These are phyloP conservation scores for Pythium phragmitis DNA, from an alignment of 352 stramenopile species.

Conservation along the genomic window DNA sequence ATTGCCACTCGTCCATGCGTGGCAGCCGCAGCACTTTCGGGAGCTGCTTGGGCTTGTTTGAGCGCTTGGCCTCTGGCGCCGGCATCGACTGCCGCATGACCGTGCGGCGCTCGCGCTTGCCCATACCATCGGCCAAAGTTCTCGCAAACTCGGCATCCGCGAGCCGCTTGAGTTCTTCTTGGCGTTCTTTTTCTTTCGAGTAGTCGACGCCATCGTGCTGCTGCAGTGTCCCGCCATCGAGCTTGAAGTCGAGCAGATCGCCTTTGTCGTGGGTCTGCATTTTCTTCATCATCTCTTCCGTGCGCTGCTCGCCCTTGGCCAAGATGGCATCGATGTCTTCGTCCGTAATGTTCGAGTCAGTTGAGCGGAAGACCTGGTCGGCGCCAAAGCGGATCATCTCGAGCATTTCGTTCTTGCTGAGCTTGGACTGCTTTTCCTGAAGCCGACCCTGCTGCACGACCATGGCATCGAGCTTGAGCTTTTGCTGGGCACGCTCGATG, in stretches of 20 bases:
- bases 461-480: constrained; percentile 92
- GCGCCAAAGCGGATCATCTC: constrained; percentile 97
- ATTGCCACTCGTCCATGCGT: constrained; percentile 88
- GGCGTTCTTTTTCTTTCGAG: constrained; percentile 90
- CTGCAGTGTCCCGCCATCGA: constrained; percentile 93
- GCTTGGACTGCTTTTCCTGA: constrained; percentile 89
- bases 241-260: constrained; percentile 87
- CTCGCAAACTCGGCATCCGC: constrained; percentile 79
- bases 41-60: constrained; percentile 73
- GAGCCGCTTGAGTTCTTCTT: constrained; percentile 83
- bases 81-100: constrained; percentile 67
- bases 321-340: constrained; percentile 99
- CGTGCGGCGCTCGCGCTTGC: constrained; percentile 80
- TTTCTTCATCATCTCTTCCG: constrained; percentile 88
- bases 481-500: constrained; percentile 96
- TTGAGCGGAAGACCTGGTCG: constrained; percentile 97
- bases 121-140: constrained; percentile 78
- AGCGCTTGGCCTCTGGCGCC: constrained; percentile 45
- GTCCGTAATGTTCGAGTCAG: constrained; percentile 96
- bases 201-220: constrained; percentile 97
- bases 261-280: constrained; percentile 85
- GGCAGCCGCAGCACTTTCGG: constrained; percentile 78
- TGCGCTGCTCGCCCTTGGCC: constrained; percentile 83
- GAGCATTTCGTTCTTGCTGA: constrained; percentile 96
- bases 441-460: constrained; percentile 85